Base-by-base conservation (phyloP, 2,329 filamentous ascomycete genomes). In the Cladophialophora bantiana region DNA sequence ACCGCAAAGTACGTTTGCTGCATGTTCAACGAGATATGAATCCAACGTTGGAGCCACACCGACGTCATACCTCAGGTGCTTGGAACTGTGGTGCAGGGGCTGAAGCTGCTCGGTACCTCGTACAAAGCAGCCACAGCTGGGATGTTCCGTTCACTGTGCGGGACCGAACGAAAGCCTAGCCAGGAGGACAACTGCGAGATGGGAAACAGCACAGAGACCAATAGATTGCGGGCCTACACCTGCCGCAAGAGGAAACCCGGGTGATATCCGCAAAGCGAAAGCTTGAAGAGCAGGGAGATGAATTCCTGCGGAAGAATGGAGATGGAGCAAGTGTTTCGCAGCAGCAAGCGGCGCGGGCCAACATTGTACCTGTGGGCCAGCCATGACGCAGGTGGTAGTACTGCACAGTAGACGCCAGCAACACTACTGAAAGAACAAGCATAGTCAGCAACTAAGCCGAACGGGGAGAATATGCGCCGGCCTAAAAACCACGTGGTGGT, bases 201-300 rank as follows among this genome's bases (percentile, higher is more conserved):
- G 7, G 42, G 42, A 10, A 48, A n/a, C n/a, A 26, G 18, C 18
- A 10, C 18, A 7, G 9, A 40, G 18, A 32, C 59, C 59, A 61
- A 61, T 61, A 15, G 48, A 18, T 26, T 45, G 12, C 35, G 48
- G 40, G n/a, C 34, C 1, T 34, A 61, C 59, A 61, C 45, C 59
- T 61, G 59, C 59, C 52, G 45, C 34, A 61, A 42, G 13, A 54
- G 59, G 59, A 61, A 61, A 52, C 36, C 34, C 59, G 59, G 18
- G 13, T 12, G n/a, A 38, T 54, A 42, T 54, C 59, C 34, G 48
- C 15, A 36, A 54, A 15, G 32, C n/a, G 59, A 54, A 18, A 61
- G 45, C 35, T 42, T 61, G 59, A 54, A 38, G 40, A 34, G 40
- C 58, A 13, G 45, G 31, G 13, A 40, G 18, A 32, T 31, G 35